Evolutionary conservation across 352 stramenopile species (phyloP).

Genomic region (Globisporangium ultimum): DNA sequence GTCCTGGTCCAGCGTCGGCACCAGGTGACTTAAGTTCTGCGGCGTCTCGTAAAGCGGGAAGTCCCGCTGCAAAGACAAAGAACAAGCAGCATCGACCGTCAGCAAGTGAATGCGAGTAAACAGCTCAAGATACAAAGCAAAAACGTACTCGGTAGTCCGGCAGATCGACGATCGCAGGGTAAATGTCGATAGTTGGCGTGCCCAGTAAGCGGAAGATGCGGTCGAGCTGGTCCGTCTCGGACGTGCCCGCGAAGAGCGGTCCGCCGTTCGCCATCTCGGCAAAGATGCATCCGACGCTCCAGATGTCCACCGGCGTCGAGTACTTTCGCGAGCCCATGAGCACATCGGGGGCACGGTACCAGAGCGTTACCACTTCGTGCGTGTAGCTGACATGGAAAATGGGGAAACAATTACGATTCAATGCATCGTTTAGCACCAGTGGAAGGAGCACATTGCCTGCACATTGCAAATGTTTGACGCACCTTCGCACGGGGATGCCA

Average conservation of each 20-base stretch:
- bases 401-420: too few relatives aligned
- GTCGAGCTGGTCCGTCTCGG: slow-evolving; percentile 96
- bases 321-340: slow-evolving; percentile 98
- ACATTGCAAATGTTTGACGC: neutral
- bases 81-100: slow-evolving; percentile 2
- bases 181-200: slow-evolving; percentile 93
- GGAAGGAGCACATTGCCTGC: too few relatives aligned
- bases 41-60: slow-evolving; percentile 90
- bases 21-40: slow-evolving; percentile 86
- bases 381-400: slow-evolving; percentile 81
- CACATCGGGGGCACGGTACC: slow-evolving; percentile 98
- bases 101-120: slow-evolving; percentile 2
- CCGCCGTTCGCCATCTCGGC: slow-evolving; percentile 93
- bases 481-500: slow-evolving; percentile 97
- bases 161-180: slow-evolving; percentile 95
- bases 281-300: slow-evolving; percentile 99
- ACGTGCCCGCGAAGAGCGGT: slow-evolving; percentile 96
- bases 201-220: slow-evolving; percentile 97
- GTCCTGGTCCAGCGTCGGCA: slow-evolving; percentile 87
- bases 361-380: slow-evolving; percentile 87
- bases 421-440: neutral
- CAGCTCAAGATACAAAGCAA: neutral
- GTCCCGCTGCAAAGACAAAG: slow-evolving; percentile 54
- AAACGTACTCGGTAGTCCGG: slow-evolving; percentile 92
- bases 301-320: slow-evolving; percentile 99